These are phyloP conservation scores for Jamesozyma jinghongensis DNA, from an alignment of 805 yeast species.

Conservation along the genomic window DNA sequence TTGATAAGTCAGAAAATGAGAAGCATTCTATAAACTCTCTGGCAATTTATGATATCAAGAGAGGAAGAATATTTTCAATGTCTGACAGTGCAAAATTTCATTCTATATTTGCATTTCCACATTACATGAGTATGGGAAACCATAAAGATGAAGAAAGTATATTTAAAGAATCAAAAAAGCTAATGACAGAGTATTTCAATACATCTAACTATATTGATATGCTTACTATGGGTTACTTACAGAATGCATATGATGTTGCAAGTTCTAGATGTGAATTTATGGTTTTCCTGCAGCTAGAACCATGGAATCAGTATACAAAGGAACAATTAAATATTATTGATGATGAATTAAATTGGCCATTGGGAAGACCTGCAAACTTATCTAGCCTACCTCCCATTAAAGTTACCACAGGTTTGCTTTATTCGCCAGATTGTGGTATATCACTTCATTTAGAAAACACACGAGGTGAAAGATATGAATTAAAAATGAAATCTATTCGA, in stretches of 20 bases:
- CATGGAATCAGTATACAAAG: conserved; percentile 42
- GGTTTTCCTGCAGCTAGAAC: conserved; percentile 55
- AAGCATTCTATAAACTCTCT: conserved; percentile 42
- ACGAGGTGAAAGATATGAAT: conserved; percentile 51
- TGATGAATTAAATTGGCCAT: conserved; percentile 59
- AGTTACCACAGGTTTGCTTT: conserved; percentile 50
- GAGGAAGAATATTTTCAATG: conserved; percentile 52
- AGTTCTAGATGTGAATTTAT: conserved; percentile 58
- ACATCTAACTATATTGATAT: conserved; percentile 36
- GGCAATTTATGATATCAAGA: conserved; percentile 58
- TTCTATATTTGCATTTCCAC: conserved; percentile 55
- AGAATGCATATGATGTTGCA: conserved; percentile 27
- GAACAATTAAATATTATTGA: conserved; percentile 56
- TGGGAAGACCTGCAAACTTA: conserved; percentile 64
- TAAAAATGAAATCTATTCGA: conserved; percentile 32
- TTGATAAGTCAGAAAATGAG: conserved; percentile 41
- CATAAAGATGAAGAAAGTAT: conserved; percentile 31
- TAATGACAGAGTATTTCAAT: conserved; percentile 38
- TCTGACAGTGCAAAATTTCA: conserved; percentile 57
- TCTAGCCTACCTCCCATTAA: conserved; percentile 44
- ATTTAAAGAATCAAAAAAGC: conserved; percentile 38
- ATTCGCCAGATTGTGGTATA: conserved; percentile 86
- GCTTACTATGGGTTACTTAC: conserved; percentile 37
- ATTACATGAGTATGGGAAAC: conserved; percentile 35
- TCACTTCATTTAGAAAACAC: conserved; percentile 33